These are phyloP conservation scores for Aspergillus awamori DNA, from an alignment of 2,329 filamentous ascomycete genomes.

Conservation along the genomic window DNA sequence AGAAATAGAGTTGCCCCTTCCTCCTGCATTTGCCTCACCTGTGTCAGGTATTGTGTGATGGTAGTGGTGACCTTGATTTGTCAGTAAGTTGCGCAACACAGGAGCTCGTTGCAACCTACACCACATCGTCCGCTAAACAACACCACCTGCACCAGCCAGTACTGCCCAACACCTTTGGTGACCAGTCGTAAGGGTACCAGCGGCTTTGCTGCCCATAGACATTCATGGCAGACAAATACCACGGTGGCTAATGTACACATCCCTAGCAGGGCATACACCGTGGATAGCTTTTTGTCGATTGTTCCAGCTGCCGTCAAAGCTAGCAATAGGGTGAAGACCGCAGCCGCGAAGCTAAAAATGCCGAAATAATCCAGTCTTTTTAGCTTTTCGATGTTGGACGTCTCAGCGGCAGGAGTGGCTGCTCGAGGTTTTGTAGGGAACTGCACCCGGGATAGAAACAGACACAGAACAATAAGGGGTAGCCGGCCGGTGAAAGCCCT, in stretches of 20 bases:
- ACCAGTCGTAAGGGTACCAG: not conserved
- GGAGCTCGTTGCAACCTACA: not conserved
- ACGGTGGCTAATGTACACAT: not conserved
- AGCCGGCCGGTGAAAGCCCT: conserved; percentile 7
- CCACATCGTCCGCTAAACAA: conserved; percentile 1
- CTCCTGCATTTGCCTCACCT: not conserved
- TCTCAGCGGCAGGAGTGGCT: not conserved
- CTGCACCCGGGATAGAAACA: not conserved
- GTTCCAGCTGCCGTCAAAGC: not conserved
- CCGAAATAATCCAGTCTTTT: not conserved
- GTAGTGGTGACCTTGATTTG: not conserved
- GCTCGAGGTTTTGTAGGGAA: not conserved
- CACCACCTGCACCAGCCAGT: conserved; percentile 4
- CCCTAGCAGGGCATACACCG: not conserved
- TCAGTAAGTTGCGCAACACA: not conserved
- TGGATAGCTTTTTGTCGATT: not conserved
- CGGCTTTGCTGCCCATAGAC: not conserved
- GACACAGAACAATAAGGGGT: not conserved
- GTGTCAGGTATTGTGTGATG: conserved; percentile 1
- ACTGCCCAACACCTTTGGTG: conserved; percentile 3
- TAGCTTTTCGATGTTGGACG: not conserved
- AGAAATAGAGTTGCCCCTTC: not conserved
- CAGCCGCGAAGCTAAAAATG: not conserved
- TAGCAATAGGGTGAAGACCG: not conserved
- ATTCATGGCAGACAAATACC: not conserved